These are phyloP conservation scores for Paxillus ammoniavirescens DNA, from an alignment of 768 basidiomycete species.

Conservation along the genomic window DNA sequence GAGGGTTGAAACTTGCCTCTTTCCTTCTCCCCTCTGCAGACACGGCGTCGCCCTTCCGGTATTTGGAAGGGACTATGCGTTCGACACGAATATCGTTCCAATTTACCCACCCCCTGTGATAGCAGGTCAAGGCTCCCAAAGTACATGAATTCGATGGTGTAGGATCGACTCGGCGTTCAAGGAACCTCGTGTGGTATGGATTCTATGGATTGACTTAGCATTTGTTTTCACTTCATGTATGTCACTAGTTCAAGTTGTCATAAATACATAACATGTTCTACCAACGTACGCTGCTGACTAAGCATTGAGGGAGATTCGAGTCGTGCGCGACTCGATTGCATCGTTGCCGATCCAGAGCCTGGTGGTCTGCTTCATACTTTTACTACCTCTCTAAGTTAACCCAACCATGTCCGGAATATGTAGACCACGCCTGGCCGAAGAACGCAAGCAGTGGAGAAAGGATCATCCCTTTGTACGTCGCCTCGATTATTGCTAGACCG, in stretches of 20 bases:
- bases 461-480: conserved; percentile 94
- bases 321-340: background rate
- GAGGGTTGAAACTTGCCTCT: background rate
- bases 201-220: background rate
- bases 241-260: too few relatives aligned
- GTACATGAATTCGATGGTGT: background rate
- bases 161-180: background rate
- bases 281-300: conserved; percentile 3
- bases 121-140: background rate
- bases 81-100: conserved; percentile 21
- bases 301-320: background rate
- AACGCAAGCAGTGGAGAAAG: conserved; percentile 98
- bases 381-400: conserved; percentile 5
- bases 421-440: conserved; percentile 89
- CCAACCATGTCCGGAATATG: conserved; percentile 83
- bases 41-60: conserved; percentile 16
- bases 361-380: background rate
- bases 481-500: background rate
- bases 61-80: conserved; percentile 17
- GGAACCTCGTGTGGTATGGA: background rate
- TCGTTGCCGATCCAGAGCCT: conserved; percentile 20
- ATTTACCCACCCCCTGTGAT: conserved; percentile 11
- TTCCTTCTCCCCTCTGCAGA: conserved; percentile 7
- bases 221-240: background rate
- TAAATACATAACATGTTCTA: too few relatives aligned